Evolutionary conservation across 2,329 filamentous ascomycete genomes (phyloP).

Genomic region (Botrytis hyacinthi): DNA sequence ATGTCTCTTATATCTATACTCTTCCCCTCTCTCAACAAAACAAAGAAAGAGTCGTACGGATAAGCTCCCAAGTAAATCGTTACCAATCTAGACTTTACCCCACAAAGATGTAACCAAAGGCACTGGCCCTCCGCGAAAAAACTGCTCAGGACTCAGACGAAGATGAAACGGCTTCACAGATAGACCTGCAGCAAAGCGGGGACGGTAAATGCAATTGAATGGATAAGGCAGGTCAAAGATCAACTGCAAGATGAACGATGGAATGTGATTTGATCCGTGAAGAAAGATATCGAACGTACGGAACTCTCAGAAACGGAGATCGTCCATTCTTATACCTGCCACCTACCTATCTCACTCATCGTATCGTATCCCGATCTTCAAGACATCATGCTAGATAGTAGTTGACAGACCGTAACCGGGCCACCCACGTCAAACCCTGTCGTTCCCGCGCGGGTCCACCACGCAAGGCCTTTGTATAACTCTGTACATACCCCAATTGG

Average conservation of each 20-base stretch:
- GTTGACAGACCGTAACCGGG: neutral
- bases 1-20: slow-evolving; percentile 5
- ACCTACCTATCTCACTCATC: neutral
- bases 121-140: neutral
- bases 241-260: neutral
- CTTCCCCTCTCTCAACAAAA: neutral
- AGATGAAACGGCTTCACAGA: slow-evolving; percentile 1
- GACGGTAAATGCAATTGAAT: neutral
- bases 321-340: slow-evolving; percentile 9
- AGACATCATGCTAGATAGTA: neutral
- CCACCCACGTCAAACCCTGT: neutral
- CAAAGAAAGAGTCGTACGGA: slow-evolving; percentile 1
- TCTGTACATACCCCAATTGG: neutral
- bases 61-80: neutral
- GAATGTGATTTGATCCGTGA: neutral
- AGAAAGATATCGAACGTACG: neutral
- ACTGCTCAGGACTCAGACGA: neutral
- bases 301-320: neutral
- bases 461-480: neutral
- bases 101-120: neutral
- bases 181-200: neutral
- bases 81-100: neutral
- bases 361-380: neutral
- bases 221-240: neutral
- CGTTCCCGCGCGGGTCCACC: neutral